Base-by-base conservation (phyloP, 306 rosid genomes). In the Fragaria iinumae region DNA sequence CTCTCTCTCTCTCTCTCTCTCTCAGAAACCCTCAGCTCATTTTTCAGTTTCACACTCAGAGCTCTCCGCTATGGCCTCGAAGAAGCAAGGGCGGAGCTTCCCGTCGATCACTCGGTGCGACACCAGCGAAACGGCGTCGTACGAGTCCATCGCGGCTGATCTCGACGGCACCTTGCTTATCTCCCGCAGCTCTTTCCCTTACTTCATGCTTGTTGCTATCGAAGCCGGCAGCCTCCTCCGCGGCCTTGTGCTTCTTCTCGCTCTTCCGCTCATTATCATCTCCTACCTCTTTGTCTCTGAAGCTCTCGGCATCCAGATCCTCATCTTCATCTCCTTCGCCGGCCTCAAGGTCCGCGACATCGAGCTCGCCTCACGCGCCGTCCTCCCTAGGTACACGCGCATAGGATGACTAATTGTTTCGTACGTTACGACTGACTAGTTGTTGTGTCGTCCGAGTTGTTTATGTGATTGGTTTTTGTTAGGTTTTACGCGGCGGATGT, bases 181-280 rank as follows among this genome's bases (percentile, higher is more conserved):
- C 71, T 87, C 92, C 18, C 45, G 96, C 0, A 95, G 98, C 79
- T 92, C 97, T 0, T 78, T 95, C 12, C 98, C 98, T 18, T 95
- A 92, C 92, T 95, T 92, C 89, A 89, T 95, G 95, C 97, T 95
- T 2, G 87, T 95, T 20, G 98, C 98, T 76, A 84, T 95, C 11
- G 98, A 95, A 84, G 98, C 98, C 56, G 97, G 97, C 1, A 92
- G 98, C 77, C 93, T 95, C 77, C 81, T 95, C 80, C 93, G 98
- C 0, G 98, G 98, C 69, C 75, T 95, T 75, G 0, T 92, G 50
- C 97, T 95, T 38, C 97, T 95, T n/a, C 97, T 95, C 48, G 84
- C 96, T 1, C 80, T 92, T 64, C 98, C 98, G 3, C 1, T 89
- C 55, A 77, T 95, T 66, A 95, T 95, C 80, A 0, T 95, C 64